Evolutionary conservation across 345 rosid genomes (phyloP), one percentile per base, ranked within the genome.

Genomic region (Streptanthus diversifolius): DNA sequence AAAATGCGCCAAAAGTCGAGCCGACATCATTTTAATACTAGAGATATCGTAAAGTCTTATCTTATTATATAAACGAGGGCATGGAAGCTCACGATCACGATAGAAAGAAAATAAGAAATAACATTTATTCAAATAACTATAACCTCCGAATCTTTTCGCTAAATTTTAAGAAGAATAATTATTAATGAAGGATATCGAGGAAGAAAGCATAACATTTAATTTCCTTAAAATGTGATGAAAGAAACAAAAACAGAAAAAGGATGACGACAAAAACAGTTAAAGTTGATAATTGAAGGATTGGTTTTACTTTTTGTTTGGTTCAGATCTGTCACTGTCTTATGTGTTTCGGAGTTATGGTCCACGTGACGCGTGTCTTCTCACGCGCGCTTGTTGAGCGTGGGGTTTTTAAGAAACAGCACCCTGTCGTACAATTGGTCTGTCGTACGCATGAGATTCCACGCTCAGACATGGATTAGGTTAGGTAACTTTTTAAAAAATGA

Each of bases 401-500:
- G 2, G 2, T 2, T 2, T 37, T 17, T 25, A 30, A 0, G 70
- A 17, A 68, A 68, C 58, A 43, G 33, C 32, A 76, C 24, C 39
- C 4, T 69, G 57, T 61, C 64, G 74, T 75, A 75, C 79, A 27
- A 75, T 68, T 75, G 74, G 79, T 75, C 64, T 68, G 65, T 54
- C 18, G 75, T 76, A 76, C 79, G 79, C 79, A 76, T 76, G 75
- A 76, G 79, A 69, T 76, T 63, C 79, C 79, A 63, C 69, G 60
- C 73, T 68, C 73, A 58, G 61, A 62, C 61, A 57, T 74, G 63
- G 78, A 67, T 67, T 75, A 68, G 64, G 52, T 62, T 68, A 68
- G 70, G 43, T 62, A 43, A 68, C 25, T 22, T 52, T 48, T 52
- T 68, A 10, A 14, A 25, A 10, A 14, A 25, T 19, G 2, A 40